A percentile compares a stretch with the other conserved stretches of the same genome.
These are phyloP conservation scores for Taiozyma sp. DNA, from an alignment of 1,139 yeast species.

Conservation along the genomic window DNA sequence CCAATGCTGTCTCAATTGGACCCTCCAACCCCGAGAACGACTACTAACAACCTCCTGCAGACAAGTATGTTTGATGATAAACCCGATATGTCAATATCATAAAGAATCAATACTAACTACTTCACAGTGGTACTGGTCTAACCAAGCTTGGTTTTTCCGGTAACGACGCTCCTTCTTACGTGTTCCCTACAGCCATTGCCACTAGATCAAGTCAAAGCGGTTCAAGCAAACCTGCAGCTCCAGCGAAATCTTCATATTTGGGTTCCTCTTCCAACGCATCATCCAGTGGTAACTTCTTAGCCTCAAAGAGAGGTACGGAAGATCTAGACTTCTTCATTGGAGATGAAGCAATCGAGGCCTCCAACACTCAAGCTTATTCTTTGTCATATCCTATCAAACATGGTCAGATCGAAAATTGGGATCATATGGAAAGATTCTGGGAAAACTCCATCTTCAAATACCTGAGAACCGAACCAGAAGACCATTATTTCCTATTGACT, in stretches of 20 bases:
- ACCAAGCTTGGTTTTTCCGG: conserved; percentile 99
- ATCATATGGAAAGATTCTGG: conserved; percentile 99
- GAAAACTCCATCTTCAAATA: conserved; percentile 95
- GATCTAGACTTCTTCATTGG: conserved; percentile 96
- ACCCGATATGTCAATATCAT: neutral
- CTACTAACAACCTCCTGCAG: conserved; percentile 6
- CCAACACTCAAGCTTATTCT: conserved; percentile 87
- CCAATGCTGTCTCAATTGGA: neutral
- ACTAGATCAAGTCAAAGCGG: conserved; percentile 41
- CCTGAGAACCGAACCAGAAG: conserved; percentile 97
- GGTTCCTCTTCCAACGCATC: conserved; percentile 21
- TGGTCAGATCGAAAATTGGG: conserved; percentile 99
- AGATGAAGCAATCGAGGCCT: conserved; percentile 87
- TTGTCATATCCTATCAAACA: conserved; percentile 91
- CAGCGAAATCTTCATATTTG: conserved; percentile 16
- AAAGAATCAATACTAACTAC: conserved; percentile 16
- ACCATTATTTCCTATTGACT: conserved; percentile 89
- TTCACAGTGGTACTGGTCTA: conserved; percentile 78
- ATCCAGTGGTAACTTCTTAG: conserved; percentile 36
- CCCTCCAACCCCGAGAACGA: neutral
- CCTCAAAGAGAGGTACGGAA: conserved; percentile 77
- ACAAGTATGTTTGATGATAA: conserved; percentile 12
- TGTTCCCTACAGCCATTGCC: conserved; percentile 96
- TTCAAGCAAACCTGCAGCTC: conserved; percentile 26
- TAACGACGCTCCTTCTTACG: conserved; percentile 95